These are phyloP conservation scores for Mortierella sp. DNA, from an alignment of 371 early-diverging fungal genomes.

Conservation along the genomic window DNA sequence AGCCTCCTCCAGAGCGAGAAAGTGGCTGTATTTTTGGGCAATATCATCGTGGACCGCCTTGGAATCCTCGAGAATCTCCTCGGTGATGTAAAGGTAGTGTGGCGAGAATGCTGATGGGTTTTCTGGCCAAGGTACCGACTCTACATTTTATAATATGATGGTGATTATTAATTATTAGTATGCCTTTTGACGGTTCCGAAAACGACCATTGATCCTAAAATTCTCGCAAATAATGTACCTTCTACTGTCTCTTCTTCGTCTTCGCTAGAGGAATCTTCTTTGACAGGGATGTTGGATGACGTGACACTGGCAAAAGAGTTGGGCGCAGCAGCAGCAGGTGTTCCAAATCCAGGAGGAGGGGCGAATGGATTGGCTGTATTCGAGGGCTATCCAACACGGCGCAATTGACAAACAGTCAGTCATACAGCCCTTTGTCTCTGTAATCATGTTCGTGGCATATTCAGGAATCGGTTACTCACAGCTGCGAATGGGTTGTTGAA, in stretches of 20 bases:
- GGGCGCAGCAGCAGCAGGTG: constrained; percentile 21
- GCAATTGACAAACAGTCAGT: background rate
- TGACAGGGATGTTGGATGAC: constrained; percentile 23
- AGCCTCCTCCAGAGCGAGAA: constrained; percentile 61
- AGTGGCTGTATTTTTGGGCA: constrained; percentile 65
- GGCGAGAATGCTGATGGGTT: constrained; percentile 62
- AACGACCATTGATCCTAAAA: background rate
- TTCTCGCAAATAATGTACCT: background rate
- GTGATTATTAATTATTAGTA: background rate
- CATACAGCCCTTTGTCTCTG: background rate
- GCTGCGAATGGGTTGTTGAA: constrained; percentile 51
- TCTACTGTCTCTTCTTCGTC: constrained; percentile 24
- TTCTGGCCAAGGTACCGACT: constrained; percentile 59
- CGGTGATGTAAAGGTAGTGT: constrained; percentile 74
- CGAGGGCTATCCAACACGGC: constrained; percentile 15
- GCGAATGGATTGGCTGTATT: constrained; percentile 42
- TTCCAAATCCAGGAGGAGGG: constrained; percentile 49
- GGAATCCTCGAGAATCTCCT: constrained; percentile 64
- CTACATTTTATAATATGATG: background rate
- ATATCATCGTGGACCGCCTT: constrained; percentile 57
- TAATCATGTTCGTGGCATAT: background rate
- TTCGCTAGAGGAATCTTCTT: constrained; percentile 18
- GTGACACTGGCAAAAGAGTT: constrained; percentile 45
- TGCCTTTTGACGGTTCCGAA: background rate
- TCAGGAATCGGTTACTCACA: constrained; percentile 9